Evolutionary conservation across 2,329 filamentous ascomycete species (phyloP).

Genomic region (Claviceps humidiphila): DNA sequence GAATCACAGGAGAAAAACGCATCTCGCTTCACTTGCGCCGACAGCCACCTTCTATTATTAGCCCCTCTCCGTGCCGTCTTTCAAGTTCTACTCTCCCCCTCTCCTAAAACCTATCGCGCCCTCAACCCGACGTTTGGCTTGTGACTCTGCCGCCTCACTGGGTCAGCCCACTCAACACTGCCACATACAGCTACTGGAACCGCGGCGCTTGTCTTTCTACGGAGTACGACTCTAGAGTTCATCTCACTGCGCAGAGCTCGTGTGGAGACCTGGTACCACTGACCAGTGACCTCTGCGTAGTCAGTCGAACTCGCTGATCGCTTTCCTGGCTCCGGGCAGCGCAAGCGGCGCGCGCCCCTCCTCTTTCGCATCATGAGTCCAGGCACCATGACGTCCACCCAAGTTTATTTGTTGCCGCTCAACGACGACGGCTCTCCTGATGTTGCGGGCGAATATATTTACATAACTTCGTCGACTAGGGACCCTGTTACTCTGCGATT

Average conservation of each 20-base stretch:
- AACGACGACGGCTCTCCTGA: constrained; percentile 89
- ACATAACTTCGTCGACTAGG: constrained; percentile 61
- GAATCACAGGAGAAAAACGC: not conserved
- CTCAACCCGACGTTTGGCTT: not conserved
- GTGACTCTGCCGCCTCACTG: not conserved
- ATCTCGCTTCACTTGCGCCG: not conserved
- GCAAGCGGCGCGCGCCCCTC: constrained; percentile 11
- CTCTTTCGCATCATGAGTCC: constrained; percentile 38
- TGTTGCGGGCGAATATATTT: constrained; percentile 81
- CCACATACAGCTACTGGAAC: not conserved
- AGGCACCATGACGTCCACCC: constrained; percentile 48
- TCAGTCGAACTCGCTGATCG: not conserved
- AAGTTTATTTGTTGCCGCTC: constrained; percentile 79
- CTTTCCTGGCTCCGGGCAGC: constrained; percentile 9
- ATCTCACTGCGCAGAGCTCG: not conserved
- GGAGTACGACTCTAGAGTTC: not conserved
- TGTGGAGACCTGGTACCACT: constrained; percentile 1
- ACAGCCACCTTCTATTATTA: not conserved
- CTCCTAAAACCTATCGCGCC: not conserved
- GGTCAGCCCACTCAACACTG: not conserved
- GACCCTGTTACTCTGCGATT: constrained; percentile 75
- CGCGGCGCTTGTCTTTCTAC: too few species aligned
- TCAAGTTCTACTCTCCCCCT: not conserved
- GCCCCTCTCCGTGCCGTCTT: not conserved
- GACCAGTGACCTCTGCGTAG: too few species aligned